Evolutionary conservation across 768 basidiomycete species (phyloP).

Genomic region (Paxillus involutus): DNA sequence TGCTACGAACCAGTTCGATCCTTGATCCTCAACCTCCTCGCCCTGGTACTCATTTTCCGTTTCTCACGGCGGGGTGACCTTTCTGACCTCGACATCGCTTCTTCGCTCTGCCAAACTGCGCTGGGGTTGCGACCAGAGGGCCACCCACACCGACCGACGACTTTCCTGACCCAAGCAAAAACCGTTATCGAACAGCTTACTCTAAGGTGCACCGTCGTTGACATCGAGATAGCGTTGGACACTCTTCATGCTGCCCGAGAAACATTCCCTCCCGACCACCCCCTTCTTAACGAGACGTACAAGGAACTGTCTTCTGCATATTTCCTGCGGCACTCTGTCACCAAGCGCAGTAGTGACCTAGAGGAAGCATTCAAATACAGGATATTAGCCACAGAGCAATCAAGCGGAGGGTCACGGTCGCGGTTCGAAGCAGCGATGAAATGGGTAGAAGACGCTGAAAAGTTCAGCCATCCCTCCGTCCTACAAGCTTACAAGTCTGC

Average conservation of each 20-base stretch:
- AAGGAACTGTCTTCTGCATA: constrained; percentile 12
- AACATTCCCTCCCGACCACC: constrained; percentile 4
- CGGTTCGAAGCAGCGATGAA: constrained; percentile 17
- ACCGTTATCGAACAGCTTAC: constrained; percentile 12
- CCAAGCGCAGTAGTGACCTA: constrained; percentile 12
- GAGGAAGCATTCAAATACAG: constrained; percentile 22
- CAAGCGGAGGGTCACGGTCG: constrained; percentile 14
- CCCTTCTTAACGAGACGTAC: constrained; percentile 11
- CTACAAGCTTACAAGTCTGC: constrained; percentile 19
- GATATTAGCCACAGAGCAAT: constrained; percentile 15
- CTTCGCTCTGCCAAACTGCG: constrained; percentile 11
- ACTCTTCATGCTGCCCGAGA: constrained; percentile 14
- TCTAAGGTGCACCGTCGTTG: constrained; percentile 1
- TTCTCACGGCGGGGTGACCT: not conserved
- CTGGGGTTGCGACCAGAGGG: constrained; percentile 10
- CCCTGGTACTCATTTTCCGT: constrained; percentile 7
- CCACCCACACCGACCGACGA: constrained; percentile 14
- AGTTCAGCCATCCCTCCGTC: constrained; percentile 13
- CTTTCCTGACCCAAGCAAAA: constrained; percentile 19
- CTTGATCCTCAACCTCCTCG: constrained; percentile 8
- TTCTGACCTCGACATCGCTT: constrained; percentile 23
- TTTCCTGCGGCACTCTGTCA: constrained; percentile 9
- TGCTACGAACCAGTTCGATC: constrained; percentile 10
- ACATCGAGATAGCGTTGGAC: constrained; percentile 18
- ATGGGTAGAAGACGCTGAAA: constrained; percentile 23